Base-by-base conservation (phyloP, 495 filamentous ascomycete genomes). In the Rostrohypoxylon terebratum region DNA sequence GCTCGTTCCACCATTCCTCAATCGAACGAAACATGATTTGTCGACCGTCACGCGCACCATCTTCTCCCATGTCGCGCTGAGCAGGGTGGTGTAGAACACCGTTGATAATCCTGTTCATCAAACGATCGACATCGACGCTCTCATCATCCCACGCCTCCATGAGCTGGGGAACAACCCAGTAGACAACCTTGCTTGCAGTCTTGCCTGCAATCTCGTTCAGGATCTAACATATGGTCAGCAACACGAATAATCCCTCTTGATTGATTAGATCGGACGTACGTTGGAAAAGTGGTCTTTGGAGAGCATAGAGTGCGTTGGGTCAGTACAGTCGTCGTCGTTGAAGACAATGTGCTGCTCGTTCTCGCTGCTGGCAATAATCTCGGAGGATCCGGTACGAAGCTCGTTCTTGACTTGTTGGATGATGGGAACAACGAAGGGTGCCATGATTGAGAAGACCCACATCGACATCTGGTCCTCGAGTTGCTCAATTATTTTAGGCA, bases 301-400 rank as follows among this genome's bases (percentile, higher is more conserved):
- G 18, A 97, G 87, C 94, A 97, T 97, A n/a, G 91, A 94, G 78
- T 97, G 94, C 9, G 94, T 97, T 7, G 94, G 94, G 75, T 97
- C 90, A 20, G 88, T 87, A 55, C 79, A 91, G 40, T 82, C 48
- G 69, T 94, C 90, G 71, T 97, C 90, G n/a, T 90, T 75, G 80
- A 96, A 97, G 28, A 97, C 93, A 59, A 93, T 87, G 69, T 90
- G 88, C 78, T 97, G 94, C 78, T 94, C 89, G 44, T 91, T 87
- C 76, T 89, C 86, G 77, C 90, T 92, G 78, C 87, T 91, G 67
- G 91, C 85, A 64, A 97, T 97, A 68, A 97, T 89, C 77, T 96
- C 94, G 1, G 86, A 87, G n/a, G 92, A 92, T 8, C 94, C 94
- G 1, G 90, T 94, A 44, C 89, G 88, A 0, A 97, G 88, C 82